Conservation (phyloP, 345 rosid genomes). For the Toxicodendron radicans region DNA sequence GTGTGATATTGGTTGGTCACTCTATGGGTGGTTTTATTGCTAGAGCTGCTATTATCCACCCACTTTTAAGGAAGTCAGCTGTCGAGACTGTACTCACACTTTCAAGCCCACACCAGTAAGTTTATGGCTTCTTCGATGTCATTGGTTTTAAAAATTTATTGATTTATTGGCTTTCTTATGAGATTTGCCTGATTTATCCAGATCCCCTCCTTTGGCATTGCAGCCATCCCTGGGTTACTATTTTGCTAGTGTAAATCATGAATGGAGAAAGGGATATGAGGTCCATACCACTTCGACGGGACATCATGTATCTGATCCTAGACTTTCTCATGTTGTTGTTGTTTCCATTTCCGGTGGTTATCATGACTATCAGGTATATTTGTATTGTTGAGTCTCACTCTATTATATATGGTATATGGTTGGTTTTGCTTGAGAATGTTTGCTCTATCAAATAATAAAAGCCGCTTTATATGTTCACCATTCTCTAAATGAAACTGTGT, state of each 20-base stretch:
- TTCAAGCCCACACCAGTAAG: conserved; percentile 97
- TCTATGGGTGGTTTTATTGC: conserved; percentile 99
- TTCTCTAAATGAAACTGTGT: background rate
- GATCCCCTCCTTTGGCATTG: conserved; percentile 95
- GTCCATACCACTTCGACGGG: conserved; percentile 55
- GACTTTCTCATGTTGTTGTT: conserved; percentile 71
- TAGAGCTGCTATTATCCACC: conserved; percentile 92
- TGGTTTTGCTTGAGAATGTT: conserved; percentile 7
- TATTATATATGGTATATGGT: background rate
- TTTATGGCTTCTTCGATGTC: conserved; percentile 24
- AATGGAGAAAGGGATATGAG: conserved; percentile 85
- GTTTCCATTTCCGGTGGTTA: conserved; percentile 91
- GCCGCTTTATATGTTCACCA: background rate
- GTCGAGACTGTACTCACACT: conserved; percentile 90
- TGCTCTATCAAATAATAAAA: conserved; percentile 2
- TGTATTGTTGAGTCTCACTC: conserved; percentile 13
- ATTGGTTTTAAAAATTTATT: conserved; percentile 21
- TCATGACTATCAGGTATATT: conserved; percentile 84
- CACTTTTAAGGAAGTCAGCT: conserved; percentile 70
- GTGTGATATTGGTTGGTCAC: conserved; percentile 95
- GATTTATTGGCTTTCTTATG: conserved; percentile 25
- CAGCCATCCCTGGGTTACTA: conserved; percentile 95
- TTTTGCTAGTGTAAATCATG: conserved; percentile 68
- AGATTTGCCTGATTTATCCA: conserved; percentile 43
- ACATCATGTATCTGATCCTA: conserved; percentile 51